Conservation (phyloP, 108 stramenopile genomes). For the Aurantiochytrium sp. region DNA sequence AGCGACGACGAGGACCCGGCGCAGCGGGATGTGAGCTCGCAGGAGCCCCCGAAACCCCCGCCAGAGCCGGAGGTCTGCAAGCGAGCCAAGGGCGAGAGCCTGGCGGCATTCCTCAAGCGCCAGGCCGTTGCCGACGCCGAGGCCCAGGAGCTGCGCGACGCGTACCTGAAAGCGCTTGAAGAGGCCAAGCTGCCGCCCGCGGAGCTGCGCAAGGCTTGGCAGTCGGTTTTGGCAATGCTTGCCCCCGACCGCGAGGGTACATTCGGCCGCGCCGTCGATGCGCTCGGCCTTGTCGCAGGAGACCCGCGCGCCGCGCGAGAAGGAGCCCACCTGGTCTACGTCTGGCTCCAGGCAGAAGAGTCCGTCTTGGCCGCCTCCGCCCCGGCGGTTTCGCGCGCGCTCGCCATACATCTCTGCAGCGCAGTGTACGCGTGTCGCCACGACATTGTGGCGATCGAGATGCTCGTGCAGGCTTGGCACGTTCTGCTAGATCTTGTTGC, state of each 20-base stretch:
- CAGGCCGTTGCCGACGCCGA: constrained; percentile 7
- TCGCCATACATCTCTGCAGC: neutral
- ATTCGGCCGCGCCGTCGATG: neutral
- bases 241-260: neutral
- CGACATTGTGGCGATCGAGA: neutral
- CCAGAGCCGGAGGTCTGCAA: neutral
- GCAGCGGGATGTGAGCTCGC: neutral
- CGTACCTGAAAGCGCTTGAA: neutral
- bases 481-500: neutral
- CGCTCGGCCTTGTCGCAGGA: neutral
- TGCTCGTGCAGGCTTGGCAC: neutral
- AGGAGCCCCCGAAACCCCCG: neutral
- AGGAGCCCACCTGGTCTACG: neutral
- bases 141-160: neutral
- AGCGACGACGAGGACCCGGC: neutral
- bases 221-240: neutral
- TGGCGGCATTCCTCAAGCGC: neutral
- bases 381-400: neutral
- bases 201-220: neutral
- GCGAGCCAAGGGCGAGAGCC: neutral
- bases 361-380: neutral
- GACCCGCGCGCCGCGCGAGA: neutral
- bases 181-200: constrained; percentile 2
- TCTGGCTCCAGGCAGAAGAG: neutral
- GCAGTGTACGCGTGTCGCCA: neutral